phyloP scores from a whole-genome alignment of 768 basidiomycete species.

The Suillus americanus region DNA sequence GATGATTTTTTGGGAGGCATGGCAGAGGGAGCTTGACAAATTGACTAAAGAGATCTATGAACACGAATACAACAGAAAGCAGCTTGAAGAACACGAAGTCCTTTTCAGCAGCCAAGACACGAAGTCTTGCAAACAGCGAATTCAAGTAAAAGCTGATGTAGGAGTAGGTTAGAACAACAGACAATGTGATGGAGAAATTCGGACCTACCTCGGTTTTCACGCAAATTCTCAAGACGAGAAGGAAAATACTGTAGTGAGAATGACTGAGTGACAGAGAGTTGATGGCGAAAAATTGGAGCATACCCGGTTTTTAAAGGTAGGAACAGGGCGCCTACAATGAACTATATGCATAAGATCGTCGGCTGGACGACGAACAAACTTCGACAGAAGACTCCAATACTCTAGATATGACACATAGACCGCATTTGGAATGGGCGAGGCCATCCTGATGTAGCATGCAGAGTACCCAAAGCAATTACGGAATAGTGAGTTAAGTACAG shows the following conservation, averaged over 20 bases:
- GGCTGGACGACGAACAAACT: background rate
- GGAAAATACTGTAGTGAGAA: background rate
- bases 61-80: background rate
- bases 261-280: background rate
- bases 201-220: background rate
- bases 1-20: background rate
- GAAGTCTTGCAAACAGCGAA: background rate
- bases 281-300: background rate
- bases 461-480: too few relatives aligned
- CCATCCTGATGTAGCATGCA: background rate
- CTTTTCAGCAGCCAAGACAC: background rate
- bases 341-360: background rate
- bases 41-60: too few relatives aligned
- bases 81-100: background rate
- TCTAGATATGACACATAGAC: background rate
- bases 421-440: background rate
- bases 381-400: background rate
- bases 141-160: background rate
- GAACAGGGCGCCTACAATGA: background rate
- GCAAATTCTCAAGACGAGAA: background rate
- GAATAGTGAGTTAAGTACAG: too few relatives aligned
- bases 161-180: background rate
- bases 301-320: background rate
- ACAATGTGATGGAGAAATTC: background rate
- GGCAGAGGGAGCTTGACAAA: background rate